These are phyloP conservation scores for Clarireedia homoeocarpa DNA, from an alignment of 2,329 filamentous ascomycete species.

Conservation along the genomic window DNA sequence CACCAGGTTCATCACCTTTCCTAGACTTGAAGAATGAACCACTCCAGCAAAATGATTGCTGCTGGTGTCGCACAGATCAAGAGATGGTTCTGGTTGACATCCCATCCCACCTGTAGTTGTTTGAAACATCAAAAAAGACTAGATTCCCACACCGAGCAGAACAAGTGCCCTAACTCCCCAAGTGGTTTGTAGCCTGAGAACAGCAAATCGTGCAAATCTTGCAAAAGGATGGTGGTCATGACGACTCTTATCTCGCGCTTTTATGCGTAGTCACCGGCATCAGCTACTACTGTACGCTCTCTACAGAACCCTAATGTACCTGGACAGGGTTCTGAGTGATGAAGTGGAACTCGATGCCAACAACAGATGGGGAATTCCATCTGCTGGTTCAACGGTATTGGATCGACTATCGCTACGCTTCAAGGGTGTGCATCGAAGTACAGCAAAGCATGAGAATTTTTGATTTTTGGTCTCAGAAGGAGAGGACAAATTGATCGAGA, in stretches of 20 bases:
- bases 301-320: not conserved
- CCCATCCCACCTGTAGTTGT: too few relatives aligned
- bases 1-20: not conserved
- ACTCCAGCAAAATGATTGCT: not conserved
- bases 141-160: too few relatives aligned
- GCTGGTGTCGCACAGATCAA: not conserved
- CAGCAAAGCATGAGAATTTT: constrained; percentile 6
- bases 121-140: not conserved
- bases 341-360: constrained; percentile 8
- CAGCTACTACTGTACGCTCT: too few relatives aligned
- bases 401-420: not conserved
- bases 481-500: not conserved
- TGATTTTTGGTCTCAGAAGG: not conserved
- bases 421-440: not conserved
- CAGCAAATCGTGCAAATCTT: too few relatives aligned
- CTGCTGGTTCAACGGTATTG: constrained; percentile 3
- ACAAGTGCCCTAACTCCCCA: too few relatives aligned
- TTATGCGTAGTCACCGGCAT: not conserved
- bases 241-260: not conserved
- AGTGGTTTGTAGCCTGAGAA: too few relatives aligned
- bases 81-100: not conserved
- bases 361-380: constrained; percentile 6
- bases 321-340: not conserved
- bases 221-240: too few relatives aligned
- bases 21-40: not conserved